Evolutionary conservation across 2,329 filamentous ascomycete genomes (phyloP).

Genomic region (Aureobasidium musti): DNA sequence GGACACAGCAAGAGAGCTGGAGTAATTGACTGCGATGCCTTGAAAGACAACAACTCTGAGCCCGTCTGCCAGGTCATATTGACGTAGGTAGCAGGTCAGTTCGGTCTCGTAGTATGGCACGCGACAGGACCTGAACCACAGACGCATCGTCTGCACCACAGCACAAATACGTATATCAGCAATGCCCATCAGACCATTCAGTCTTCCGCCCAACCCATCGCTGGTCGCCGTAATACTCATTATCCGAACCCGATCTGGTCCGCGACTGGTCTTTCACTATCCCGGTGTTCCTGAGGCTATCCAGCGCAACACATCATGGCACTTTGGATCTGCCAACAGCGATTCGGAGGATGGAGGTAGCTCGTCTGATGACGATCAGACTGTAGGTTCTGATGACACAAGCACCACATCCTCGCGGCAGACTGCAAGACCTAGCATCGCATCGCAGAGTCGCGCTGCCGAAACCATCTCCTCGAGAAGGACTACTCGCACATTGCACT

Average conservation of each 20-base stretch:
- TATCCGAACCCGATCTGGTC: conserved; percentile 74
- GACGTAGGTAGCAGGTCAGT: neutral
- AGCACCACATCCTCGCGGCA: conserved; percentile 18
- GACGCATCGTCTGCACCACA: conserved; percentile 1
- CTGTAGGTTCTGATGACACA: conserved; percentile 5
- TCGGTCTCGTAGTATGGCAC: neutral
- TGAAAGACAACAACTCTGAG: neutral
- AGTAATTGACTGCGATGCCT: neutral
- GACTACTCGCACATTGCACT: conserved; percentile 30
- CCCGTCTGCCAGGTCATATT: neutral
- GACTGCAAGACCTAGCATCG: conserved; percentile 17
- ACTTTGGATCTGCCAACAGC: conserved; percentile 27
- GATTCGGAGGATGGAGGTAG: conserved; percentile 25
- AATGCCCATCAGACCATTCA: conserved; percentile 31
- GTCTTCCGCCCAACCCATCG: conserved; percentile 55
- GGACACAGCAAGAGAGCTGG: neutral
- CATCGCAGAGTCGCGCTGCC: conserved; percentile 20
- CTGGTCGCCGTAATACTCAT: conserved; percentile 72
- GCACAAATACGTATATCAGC: neutral
- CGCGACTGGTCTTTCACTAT: conserved; percentile 84
- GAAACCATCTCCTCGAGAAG: conserved; percentile 16
- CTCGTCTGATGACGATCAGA: conserved; percentile 24
- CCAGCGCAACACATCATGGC: conserved; percentile 23
- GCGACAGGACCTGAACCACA: conserved; percentile 10
- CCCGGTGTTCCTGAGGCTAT: conserved; percentile 51